Evolutionary conservation across 805 yeast genomes (phyloP).

Genomic region (Saccharomycopsis sp.): DNA sequence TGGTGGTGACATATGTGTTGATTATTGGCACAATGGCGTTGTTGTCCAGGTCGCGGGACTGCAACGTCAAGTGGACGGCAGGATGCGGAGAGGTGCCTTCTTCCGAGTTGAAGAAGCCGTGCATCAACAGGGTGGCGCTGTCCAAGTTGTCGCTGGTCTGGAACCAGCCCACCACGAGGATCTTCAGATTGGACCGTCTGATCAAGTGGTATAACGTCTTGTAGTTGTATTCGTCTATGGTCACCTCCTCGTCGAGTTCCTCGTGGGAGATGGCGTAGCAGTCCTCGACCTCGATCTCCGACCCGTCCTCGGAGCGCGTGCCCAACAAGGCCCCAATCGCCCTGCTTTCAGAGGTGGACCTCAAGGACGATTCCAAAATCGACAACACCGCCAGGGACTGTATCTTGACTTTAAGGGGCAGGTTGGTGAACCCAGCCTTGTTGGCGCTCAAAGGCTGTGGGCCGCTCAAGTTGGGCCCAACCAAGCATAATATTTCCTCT

Average conservation of each 20-base stretch:
- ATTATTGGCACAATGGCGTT: constrained; percentile 46
- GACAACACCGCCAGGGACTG: constrained; percentile 68
- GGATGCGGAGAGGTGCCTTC: constrained; percentile 68
- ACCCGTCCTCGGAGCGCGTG: constrained; percentile 73
- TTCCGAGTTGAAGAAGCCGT: constrained; percentile 67
- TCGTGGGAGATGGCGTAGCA: constrained; percentile 76
- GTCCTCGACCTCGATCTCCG: constrained; percentile 60
- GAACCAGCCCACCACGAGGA: constrained; percentile 80
- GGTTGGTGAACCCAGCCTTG: constrained; percentile 25
- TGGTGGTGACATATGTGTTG: constrained; percentile 67
- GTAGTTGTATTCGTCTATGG: constrained; percentile 71
- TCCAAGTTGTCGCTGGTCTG: constrained; percentile 53
- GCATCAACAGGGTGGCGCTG: constrained; percentile 66
- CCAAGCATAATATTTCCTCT: constrained; percentile 23
- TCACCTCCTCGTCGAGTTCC: constrained; percentile 66
- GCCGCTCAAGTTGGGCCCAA: constrained; percentile 46
- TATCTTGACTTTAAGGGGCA: constrained; percentile 46
- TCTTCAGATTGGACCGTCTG: constrained; percentile 72
- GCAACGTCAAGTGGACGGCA: constrained; percentile 70
- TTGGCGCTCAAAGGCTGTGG: constrained; percentile 27
- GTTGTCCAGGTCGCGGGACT: constrained; percentile 39
- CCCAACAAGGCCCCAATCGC: constrained; percentile 81
- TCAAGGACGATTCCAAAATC: constrained; percentile 60
- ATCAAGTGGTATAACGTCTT: constrained; percentile 59
- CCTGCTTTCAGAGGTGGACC: constrained; percentile 49